Evolutionary conservation across 192 early-diverging fungal genomes (phyloP).

Genomic region (Pilobolus umbonatus): DNA sequence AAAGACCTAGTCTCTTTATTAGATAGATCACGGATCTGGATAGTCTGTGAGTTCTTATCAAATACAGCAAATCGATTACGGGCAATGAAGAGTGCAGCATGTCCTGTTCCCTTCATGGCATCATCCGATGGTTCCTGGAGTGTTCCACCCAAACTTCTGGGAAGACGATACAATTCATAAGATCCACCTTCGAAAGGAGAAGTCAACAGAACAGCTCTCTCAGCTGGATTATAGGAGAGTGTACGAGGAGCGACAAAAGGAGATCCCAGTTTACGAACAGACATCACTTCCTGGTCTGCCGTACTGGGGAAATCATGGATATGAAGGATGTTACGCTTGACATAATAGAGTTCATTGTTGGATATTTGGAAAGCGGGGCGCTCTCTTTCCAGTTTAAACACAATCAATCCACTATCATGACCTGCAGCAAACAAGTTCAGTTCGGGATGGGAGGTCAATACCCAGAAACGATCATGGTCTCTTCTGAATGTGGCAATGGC

Average conservation of each 20-base stretch:
- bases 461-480: conserved; percentile 97
- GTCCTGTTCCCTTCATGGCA: conserved; percentile 73
- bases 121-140: conserved; percentile 56
- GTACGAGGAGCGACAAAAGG: conserved; percentile 74
- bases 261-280: conserved; percentile 69
- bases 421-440: conserved; percentile 98
- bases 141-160: conserved; percentile 64
- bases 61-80: conserved; percentile 97
- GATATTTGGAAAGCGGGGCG: conserved; percentile 86
- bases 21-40: conserved; percentile 81
- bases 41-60: conserved; percentile 78
- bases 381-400: conserved; percentile 98
- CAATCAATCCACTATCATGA: conserved; percentile 96
- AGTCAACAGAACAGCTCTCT: conserved; percentile 82
- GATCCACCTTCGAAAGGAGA: conserved; percentile 82
- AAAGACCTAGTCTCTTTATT: conserved; percentile 90
- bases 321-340: conserved; percentile 84
- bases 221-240: conserved; percentile 93
- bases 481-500: conserved; percentile 93
- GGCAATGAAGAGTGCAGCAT: conserved; percentile 87
- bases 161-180: conserved; percentile 87
- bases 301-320: conserved; percentile 74
- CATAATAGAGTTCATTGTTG: conserved; percentile 81
- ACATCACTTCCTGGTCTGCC: conserved; percentile 74
- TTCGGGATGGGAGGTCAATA: conserved; percentile 91